These are phyloP conservation scores for Silene conica DNA, from an alignment of 148 eudicot species.

Conservation along the genomic window DNA sequence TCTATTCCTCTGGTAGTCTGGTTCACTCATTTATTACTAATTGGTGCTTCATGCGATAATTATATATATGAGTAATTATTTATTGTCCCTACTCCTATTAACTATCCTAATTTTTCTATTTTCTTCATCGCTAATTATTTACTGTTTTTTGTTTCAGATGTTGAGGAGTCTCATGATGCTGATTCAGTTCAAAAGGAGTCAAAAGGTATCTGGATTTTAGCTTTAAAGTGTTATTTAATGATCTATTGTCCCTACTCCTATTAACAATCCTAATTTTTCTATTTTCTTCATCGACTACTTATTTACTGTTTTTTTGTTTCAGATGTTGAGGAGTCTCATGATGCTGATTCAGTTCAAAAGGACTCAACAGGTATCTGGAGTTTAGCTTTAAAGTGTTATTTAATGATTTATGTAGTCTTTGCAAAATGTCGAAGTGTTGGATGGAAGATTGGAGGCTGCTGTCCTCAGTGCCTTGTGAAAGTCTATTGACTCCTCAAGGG, in stretches of 20 bases:
- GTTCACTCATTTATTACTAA: no score
- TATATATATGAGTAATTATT: no score
- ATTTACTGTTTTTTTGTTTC: no score
- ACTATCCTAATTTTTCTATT: no score
- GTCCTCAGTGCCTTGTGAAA: background rate
- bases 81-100: no score
- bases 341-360: background rate
- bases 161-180: background rate
- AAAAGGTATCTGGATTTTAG: conserved; percentile 16
- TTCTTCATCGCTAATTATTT: no score
- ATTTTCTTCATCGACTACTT: no score
- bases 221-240: background rate
- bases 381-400: background rate
- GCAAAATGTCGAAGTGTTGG: background rate
- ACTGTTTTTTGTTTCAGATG: no score
- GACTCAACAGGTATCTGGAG: conserved; percentile 20
- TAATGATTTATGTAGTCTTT: background rate
- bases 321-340: conserved; percentile 8
- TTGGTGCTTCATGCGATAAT: no score
- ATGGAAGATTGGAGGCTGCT: background rate
- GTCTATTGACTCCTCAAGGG: background rate
- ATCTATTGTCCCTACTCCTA: no score
- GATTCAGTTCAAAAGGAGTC: conserved; percentile 5
- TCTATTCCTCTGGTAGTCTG: no score
- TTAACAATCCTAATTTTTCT: no score